Base-by-base conservation (phyloP, 495 filamentous ascomycete genomes). In the Astrothelium subdiscretum region DNA sequence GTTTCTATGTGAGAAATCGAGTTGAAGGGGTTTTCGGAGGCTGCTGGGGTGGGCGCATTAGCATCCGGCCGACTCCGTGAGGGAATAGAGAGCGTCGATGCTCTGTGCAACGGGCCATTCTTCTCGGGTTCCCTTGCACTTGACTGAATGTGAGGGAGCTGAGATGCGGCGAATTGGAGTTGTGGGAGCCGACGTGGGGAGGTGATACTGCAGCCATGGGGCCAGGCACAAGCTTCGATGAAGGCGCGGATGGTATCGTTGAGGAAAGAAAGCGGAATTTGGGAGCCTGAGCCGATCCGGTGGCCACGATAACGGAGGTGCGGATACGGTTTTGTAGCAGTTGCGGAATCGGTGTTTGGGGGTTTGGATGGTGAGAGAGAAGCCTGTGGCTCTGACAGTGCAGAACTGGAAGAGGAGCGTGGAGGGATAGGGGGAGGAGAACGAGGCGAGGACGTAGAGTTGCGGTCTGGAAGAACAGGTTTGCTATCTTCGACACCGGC, bases 251-350 rank as follows among this genome's bases (percentile, higher is more conserved):
- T 72, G 15, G 86, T 79, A 32, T 87, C 85, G 40, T 88, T 81
- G 31, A 90, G 88, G 65, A 83, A 83, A 48, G 87, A 84, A 22
- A 85, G 76, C 2, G 91, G 91, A 85, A 95, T 91, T 62, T 88
- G 82, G 11, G 75, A 66, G 22, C 90, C 89, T 20, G 82, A 74
- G 6, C 79, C 80, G 5, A 80, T 79, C 31, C 89, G 86, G 20
- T 82, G 64, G 22, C 76, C 76, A 44, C 66, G 71, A 65, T 78
- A 78, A 12, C 61, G 72, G 60, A 59, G 42, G 2, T 35, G 13
- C 27, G 57, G 48, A 29, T 54, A 27, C 29, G 48, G 48, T 3
- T 54, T 54, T 24, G 20, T 48, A 5, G 12, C 43, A 48, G 48
- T 54, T 8, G 48, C 12, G 12, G 48, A 8, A 20, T 54, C 48